Evolutionary conservation across 1,284 basidiomycete species (phyloP), one percentile per base, ranked within the genome.

Genomic region (Ustilago sp.): DNA sequence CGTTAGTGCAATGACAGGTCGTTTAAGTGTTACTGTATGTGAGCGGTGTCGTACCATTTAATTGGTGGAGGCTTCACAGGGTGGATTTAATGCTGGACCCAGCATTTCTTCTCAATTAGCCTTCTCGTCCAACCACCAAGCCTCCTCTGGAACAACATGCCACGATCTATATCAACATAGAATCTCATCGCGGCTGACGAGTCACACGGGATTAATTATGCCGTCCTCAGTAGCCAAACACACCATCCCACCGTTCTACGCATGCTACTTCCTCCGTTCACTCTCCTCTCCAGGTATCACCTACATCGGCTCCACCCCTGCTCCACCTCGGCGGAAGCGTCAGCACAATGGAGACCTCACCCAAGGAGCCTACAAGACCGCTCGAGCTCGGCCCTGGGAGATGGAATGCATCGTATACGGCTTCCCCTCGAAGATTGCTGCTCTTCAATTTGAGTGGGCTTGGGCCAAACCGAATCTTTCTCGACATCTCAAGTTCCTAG

Each of bases 381-480:
- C 88, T 36, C 86, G 88, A 5, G 89, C 90, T 34, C 87, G 94
- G 36, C 94, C 94, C 23, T 96, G 94, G 94, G 90, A 91, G 48
- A 94, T 94, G 92, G 92, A 93, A 68, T 90, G 94, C 89, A 91
- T 95, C 59, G 93, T 95, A 0, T 90, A 93, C 82, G 93, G 93
- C 6, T 95, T 96, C 83, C 93, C 93, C 0, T 94, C 92, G 65
- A 92, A 92, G 84, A 88, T 94, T 28, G 90, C 93, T 0, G 94
- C 94, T 0, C 88, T 95, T 3, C 74, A 94, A 87, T 95, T 94
- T 81, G 94, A 95, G 87, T 95, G 93, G 93, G 93, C 93, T 17
- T 95, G 94, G 94, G 93, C 94, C 83, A 91, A 94, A 67, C 89
- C 89, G 8, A 85, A 89, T 61, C 68, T 87, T 0, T 88, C 88